phyloP scores from a whole-genome alignment of 768 basidiomycete species.

The Favolaschia claudopus region DNA sequence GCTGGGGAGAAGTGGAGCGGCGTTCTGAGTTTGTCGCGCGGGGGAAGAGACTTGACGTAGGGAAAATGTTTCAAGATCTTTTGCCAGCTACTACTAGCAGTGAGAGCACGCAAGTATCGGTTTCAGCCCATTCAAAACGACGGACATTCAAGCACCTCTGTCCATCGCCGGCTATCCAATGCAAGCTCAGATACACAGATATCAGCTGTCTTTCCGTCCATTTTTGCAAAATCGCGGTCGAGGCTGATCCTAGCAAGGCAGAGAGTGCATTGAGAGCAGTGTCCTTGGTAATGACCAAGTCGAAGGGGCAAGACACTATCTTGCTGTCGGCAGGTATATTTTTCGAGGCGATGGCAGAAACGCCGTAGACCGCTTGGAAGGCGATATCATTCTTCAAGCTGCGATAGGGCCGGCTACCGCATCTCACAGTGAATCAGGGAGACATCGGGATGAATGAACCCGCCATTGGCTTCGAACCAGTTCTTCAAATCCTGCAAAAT shows the following conservation, averaged over 20 bases:
- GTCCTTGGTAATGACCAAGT: slow-evolving; percentile 67
- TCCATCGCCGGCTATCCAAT: slow-evolving; percentile 56
- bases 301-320: slow-evolving; percentile 74
- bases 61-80: slow-evolving; percentile 51
- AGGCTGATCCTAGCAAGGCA: slow-evolving; percentile 42
- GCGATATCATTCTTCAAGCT: no score
- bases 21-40: slow-evolving; percentile 63
- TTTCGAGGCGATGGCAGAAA: slow-evolving; percentile 56
- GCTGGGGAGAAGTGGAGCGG: slow-evolving; percentile 71
- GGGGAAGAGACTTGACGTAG: slow-evolving; percentile 77
- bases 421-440: slow-evolving; percentile 55
- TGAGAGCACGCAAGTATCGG: neutral
- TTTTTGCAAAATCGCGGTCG: slow-evolving; percentile 29
- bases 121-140: slow-evolving; percentile 22
- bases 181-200: slow-evolving; percentile 69
- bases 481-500: slow-evolving; percentile 29
- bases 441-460: slow-evolving; percentile 56
- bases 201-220: slow-evolving; percentile 76
- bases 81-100: slow-evolving; percentile 1
- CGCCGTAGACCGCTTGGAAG: slow-evolving; percentile 52
- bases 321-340: slow-evolving; percentile 57
- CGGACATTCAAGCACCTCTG: no score
- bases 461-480: slow-evolving; percentile 61
- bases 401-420: slow-evolving; percentile 16
- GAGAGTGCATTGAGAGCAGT: slow-evolving; percentile 52